phyloP scores from a whole-genome alignment of 106 monocot species.

The Dendrobium nobile region DNA sequence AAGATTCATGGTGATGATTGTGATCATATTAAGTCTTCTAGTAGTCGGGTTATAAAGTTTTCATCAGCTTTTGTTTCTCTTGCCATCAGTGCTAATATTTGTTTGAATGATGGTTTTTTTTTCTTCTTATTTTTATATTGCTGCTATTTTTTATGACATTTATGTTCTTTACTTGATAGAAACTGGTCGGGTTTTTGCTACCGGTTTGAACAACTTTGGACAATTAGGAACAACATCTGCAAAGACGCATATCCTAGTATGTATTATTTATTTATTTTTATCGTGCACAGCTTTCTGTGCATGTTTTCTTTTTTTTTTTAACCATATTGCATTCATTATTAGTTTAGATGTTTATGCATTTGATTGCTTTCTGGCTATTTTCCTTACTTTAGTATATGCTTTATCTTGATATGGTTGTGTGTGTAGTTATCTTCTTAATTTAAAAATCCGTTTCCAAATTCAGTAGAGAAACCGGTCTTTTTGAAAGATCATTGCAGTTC shows the following conservation, averaged over 20 bases:
- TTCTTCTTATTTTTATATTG: not conserved
- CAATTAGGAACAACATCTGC: constrained; percentile 61
- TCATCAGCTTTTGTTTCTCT: not conserved
- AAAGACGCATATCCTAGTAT: constrained; percentile 46
- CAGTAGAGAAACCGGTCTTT: not conserved
- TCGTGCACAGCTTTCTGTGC: not conserved
- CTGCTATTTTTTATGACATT: not conserved
- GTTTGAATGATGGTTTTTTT: not conserved
- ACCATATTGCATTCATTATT: not conserved
- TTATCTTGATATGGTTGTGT: not conserved
- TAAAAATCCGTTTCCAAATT: not conserved
- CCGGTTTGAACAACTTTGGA: constrained; percentile 84
- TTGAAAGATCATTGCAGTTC: not conserved
- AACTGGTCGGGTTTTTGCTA: constrained; percentile 69
- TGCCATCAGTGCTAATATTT: not conserved
- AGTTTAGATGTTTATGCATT: not conserved
- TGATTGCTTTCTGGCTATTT: not conserved
- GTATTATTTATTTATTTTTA: constrained; percentile 1
- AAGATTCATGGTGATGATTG: not conserved
- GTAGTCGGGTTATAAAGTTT: not conserved
- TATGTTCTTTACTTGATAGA: constrained; percentile 33
- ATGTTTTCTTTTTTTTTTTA: not conserved
- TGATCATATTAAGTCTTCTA: not conserved
- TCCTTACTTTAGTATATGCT: not conserved
- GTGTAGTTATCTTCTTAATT: not conserved